Percentiles rank a stretch among this genome's conserved stretches.
These are phyloP conservation scores for Ustilago hordei DNA, from an alignment of 1,284 basidiomycete genomes.

Conservation along the genomic window DNA sequence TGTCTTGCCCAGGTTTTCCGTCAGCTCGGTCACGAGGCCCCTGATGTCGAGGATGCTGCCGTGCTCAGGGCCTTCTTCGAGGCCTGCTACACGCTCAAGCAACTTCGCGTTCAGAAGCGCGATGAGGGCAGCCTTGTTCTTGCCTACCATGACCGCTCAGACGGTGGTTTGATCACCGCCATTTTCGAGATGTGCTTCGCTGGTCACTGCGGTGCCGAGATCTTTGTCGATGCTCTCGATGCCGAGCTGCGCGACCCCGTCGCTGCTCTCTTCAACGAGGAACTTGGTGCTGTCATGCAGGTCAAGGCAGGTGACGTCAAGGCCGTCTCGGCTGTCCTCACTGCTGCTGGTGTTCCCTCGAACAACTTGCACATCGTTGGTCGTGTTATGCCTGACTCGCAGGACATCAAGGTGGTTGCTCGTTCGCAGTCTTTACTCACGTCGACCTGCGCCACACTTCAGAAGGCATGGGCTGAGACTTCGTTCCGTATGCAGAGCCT, in stretches of 20 bases:
- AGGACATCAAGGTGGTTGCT: constrained; percentile 73
- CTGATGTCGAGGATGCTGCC: constrained; percentile 85
- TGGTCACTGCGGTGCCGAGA: constrained; percentile 81
- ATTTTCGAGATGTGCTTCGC: constrained; percentile 97
- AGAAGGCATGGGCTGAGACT: constrained; percentile 91
- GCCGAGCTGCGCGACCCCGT: constrained; percentile 71
- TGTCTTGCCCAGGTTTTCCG: constrained; percentile 95
- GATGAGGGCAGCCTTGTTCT: constrained; percentile 78
- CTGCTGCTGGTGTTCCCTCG: constrained; percentile 79
- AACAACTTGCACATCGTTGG: constrained; percentile 82
- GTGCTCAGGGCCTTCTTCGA: constrained; percentile 84
- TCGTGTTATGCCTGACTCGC: constrained; percentile 72
- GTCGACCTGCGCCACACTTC: constrained; percentile 77
- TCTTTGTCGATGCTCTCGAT: constrained; percentile 76
- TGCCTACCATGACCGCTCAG: constrained; percentile 97
- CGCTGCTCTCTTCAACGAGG: constrained; percentile 90
- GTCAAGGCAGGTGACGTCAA: constrained; percentile 77
- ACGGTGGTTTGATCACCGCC: constrained; percentile 92
- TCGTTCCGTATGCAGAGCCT: constrained; percentile 90
- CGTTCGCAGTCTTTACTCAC: constrained; percentile 41
- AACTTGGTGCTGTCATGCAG: constrained; percentile 93
- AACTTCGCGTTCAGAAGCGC: constrained; percentile 65
- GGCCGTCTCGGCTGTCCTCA: constrained; percentile 77
- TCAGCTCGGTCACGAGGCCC: constrained; percentile 86
- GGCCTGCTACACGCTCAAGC: constrained; percentile 79